A percentile compares a stretch with the other conserved stretches of the same genome.
Evolutionary conservation across 2,329 filamentous ascomycete genomes (phyloP).

Genomic region (Pseudogymnoascus pannorum): DNA sequence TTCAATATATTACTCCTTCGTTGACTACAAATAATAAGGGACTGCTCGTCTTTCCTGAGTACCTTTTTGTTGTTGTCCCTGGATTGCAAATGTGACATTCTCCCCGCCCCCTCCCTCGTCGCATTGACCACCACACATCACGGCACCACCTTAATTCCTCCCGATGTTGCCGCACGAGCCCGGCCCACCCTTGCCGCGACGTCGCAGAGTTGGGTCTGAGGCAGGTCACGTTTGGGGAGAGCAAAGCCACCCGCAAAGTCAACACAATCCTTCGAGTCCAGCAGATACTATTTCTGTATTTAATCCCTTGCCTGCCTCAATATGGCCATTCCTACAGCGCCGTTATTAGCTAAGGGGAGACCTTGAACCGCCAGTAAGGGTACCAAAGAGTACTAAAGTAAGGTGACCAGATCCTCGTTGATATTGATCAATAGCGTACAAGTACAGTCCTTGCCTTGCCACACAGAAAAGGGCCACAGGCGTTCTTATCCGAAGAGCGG

Average conservation of each 20-base stretch:
- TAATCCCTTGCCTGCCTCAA: background rate
- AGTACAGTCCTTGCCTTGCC: background rate
- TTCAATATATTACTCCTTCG: background rate
- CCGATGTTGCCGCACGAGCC: background rate
- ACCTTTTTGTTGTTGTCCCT: background rate
- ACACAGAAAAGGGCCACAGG: background rate
- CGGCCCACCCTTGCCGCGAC: conserved; percentile 6
- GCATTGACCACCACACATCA: conserved; percentile 5
- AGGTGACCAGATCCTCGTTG: background rate
- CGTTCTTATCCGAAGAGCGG: background rate
- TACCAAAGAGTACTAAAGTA: background rate
- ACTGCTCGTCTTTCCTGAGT: background rate
- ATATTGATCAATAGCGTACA: background rate
- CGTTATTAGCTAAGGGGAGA: background rate
- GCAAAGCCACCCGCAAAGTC: background rate
- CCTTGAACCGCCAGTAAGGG: background rate
- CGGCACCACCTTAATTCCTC: conserved; percentile 1
- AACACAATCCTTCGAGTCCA: background rate
- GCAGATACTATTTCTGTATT: background rate
- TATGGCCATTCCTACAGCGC: background rate
- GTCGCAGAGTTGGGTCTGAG: background rate
- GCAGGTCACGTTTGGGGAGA: conserved; percentile 1
- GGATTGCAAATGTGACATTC: background rate
- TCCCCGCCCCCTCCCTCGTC: background rate
- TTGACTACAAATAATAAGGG: background rate